These are phyloP conservation scores for Podila epigama DNA, from an alignment of 192 early-diverging fungal genomes.

Conservation along the genomic window DNA sequence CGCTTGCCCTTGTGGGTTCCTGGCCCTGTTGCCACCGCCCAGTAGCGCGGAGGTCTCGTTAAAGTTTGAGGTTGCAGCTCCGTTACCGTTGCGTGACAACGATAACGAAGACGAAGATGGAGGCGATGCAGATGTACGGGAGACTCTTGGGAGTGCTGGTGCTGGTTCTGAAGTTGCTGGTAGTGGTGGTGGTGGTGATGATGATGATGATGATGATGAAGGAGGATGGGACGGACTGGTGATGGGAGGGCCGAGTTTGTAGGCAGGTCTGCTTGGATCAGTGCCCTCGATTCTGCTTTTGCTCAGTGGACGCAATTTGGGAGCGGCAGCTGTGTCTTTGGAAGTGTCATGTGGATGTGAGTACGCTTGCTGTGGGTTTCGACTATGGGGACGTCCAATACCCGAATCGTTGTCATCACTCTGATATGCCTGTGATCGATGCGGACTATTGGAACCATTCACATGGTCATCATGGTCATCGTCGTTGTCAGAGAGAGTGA, in stretches of 20 bases:
- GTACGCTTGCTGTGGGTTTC: background rate
- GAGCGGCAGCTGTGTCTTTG: background rate
- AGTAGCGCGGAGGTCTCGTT: constrained; percentile 27
- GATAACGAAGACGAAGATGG: too few relatives aligned
- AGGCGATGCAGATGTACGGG: too few relatives aligned
- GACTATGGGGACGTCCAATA: background rate
- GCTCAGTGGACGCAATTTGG: constrained; percentile 19
- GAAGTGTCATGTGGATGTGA: background rate
- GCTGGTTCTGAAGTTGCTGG: background rate
- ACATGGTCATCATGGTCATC: background rate
- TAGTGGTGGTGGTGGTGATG: background rate
- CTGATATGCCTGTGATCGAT: background rate
- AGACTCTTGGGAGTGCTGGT: too few relatives aligned
- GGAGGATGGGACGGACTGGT: constrained; percentile 3
- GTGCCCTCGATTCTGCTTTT: constrained; percentile 26
- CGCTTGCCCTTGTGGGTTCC: constrained; percentile 4
- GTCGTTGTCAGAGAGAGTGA: constrained; percentile 29
- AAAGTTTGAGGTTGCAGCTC: background rate
- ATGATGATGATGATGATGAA: background rate
- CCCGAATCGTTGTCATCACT: background rate
- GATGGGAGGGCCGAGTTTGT: constrained; percentile 28
- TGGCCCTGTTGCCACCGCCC: constrained; percentile 7
- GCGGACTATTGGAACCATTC: background rate
- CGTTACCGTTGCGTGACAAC: too few relatives aligned
- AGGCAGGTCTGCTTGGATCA: constrained; percentile 33